Percentiles rank a stretch among this genome's conserved stretches.
phyloP scores from a whole-genome alignment of 2,329 filamentous ascomycete genomes.

The Colletotrichum somersetense region DNA sequence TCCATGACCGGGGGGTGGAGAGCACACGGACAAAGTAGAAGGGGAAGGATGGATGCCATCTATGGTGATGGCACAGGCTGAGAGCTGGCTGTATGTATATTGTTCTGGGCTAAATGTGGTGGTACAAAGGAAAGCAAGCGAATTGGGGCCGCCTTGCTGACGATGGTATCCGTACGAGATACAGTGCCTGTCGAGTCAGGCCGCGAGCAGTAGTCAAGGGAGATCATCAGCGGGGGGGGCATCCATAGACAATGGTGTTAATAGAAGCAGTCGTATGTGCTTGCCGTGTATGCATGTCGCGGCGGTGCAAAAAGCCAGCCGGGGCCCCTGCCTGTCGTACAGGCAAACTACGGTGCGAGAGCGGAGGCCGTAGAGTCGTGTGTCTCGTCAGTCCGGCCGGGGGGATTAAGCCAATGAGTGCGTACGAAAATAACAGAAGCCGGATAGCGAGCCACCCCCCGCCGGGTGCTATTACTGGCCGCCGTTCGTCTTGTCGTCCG shows the following conservation, averaged over 20 bases:
- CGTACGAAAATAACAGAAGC: background rate
- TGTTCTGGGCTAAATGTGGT: conserved; percentile 32
- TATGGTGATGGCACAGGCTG: conserved; percentile 18
- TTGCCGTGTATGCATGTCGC: conserved; percentile 25
- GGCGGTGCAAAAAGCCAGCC: conserved; percentile 38
- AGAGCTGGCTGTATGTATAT: conserved; percentile 38
- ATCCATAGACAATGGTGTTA: conserved; percentile 21
- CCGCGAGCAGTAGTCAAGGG: conserved; percentile 30
- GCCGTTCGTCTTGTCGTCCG: conserved; percentile 15
- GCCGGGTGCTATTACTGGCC: conserved; percentile 39
- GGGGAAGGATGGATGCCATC: conserved; percentile 28
- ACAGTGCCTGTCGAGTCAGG: conserved; percentile 24
- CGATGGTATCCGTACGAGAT: conserved; percentile 20
- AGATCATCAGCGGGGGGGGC: conserved; percentile 11
- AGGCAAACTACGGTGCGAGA: conserved; percentile 36
- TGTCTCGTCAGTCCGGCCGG: conserved; percentile 21
- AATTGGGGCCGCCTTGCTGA: conserved; percentile 36
- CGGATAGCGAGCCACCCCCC: background rate
- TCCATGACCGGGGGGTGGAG: conserved; percentile 10
- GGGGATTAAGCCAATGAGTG: conserved; percentile 18
- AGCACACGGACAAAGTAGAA: conserved; percentile 23
- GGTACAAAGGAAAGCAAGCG: conserved; percentile 40
- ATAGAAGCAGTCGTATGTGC: conserved; percentile 17
- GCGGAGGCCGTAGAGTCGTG: conserved; percentile 35
- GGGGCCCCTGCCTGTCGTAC: conserved; percentile 29